Conservation (phyloP, 495 filamentous ascomycete species). For the Diplogelasinospora grovesii region DNA sequence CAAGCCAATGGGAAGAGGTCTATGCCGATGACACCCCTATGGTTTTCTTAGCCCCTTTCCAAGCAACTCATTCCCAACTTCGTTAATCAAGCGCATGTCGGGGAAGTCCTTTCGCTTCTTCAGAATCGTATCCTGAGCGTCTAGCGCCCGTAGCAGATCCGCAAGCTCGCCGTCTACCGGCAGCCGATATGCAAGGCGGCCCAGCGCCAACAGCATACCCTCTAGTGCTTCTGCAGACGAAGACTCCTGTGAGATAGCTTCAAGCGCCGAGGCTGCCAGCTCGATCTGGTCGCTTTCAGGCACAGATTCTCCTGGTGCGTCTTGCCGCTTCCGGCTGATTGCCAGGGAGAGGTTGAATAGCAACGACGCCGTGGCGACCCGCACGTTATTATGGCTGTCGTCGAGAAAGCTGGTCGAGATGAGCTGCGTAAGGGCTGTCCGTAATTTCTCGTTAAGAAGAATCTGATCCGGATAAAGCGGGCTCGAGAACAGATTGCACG, state of each 20-base stretch:
- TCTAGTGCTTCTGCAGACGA: conserved; percentile 63
- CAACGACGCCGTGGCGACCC: conserved; percentile 75
- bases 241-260: conserved; percentile 64
- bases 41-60: conserved; percentile 32
- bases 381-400: conserved; percentile 43
- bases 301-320: conserved; percentile 52
- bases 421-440: conserved; percentile 34
- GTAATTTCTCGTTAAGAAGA: conserved; percentile 30
- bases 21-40: conserved; percentile 5
- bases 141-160: conserved; percentile 68
- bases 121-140: conserved; percentile 52
- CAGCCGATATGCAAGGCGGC: conserved; percentile 64
- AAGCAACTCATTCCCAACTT: conserved; percentile 45
- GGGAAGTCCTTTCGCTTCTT: conserved; percentile 48
- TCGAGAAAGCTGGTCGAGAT: conserved; percentile 51
- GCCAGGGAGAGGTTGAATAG: conserved; percentile 72
- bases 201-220: conserved; percentile 65
- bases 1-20: background rate
- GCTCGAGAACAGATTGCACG: conserved; percentile 57
- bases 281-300: conserved; percentile 68
- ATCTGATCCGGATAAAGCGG: conserved; percentile 49
- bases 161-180: conserved; percentile 62
- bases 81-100: conserved; percentile 51
- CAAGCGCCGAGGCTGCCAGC: conserved; percentile 66
- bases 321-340: conserved; percentile 58